Base-by-base conservation (phyloP, 768 basidiomycete species). In the Termitomyces titanicus region DNA sequence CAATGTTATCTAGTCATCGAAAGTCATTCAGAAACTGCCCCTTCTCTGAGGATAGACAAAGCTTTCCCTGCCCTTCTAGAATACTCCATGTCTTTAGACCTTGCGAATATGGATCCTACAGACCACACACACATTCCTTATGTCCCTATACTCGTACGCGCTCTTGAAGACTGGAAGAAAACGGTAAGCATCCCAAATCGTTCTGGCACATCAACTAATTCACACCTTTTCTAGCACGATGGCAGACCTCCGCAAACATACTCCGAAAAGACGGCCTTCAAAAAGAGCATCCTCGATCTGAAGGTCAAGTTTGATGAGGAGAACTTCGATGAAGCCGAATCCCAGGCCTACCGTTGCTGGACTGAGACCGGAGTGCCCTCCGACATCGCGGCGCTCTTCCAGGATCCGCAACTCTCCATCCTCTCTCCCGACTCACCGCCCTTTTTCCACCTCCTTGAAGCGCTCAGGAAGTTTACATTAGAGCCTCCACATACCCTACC, bases 291-390 rank as follows among this genome's bases (percentile, higher is more conserved):
- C 42, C 70, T 75, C n/a, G 72, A 73, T 1, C 81, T 86, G 77
- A 85, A 86, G 63, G 66, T 80, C 54, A 93, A 92, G 63, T 62
- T 72, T 0, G 97, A 99, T 66, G 94, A 98, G 66, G 97, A 99
- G 76, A 99, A 98, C 72, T 94, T 94, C 66, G 96, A 97, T 57
- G 96, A 98, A 70, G 96, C 95, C 2, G 82, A 89, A 64, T 79
- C 88, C 7, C 91, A 97, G 66, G 92, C 89, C 0, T 95, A 91
- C 68, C 84, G 90, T 25, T 82, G 82, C 52, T 94, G 85, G 86
- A 82, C 82, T 9, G 63, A 70, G 10, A 77, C 79, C 3, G 68
- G 66, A 38, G 78, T 96, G 3, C 92, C 93, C 1, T 74, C 74
- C 9, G 90, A 92, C 31, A 80, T 92, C 46, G 59, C 72, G 10